Evolutionary conservation across 371 early-diverging fungal species (phyloP).

Genomic region (Saksenaea oblongispora): DNA sequence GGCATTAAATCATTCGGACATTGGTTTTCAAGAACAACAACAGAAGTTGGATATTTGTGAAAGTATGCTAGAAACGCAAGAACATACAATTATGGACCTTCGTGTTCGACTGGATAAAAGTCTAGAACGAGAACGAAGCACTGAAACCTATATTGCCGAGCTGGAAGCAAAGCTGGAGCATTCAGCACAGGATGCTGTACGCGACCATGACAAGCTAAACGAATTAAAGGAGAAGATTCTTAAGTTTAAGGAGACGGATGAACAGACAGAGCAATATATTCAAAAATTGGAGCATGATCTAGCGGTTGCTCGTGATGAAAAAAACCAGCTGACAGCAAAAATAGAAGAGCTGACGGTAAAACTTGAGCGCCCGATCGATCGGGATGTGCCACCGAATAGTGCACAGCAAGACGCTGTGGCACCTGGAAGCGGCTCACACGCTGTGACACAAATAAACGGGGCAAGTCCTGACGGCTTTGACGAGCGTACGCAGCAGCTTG

Average conservation of each 20-base stretch:
- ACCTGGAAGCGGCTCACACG: not conserved
- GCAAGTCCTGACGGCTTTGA: not conserved
- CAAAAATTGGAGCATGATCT: conserved; percentile 43
- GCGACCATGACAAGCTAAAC: conserved; percentile 40
- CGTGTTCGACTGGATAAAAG: conserved; percentile 28
- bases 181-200: conserved; percentile 38
- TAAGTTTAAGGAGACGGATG: conserved; percentile 47
- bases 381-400: not conserved
- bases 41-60: conserved; percentile 38
- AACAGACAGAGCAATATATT: conserved; percentile 52
- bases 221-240: conserved; percentile 39
- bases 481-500: not conserved
- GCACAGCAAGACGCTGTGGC: not conserved
- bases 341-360: conserved; percentile 25
- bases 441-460: conserved; percentile 3
- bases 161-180: conserved; percentile 44
- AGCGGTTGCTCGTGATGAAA: conserved; percentile 35
- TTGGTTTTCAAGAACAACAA: conserved; percentile 54
- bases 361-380: not conserved
- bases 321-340: conserved; percentile 20
- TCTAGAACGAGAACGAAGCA: conserved; percentile 37
- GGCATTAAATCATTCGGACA: conserved; percentile 53
- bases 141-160: conserved; percentile 45
- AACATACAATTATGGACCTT: conserved; percentile 35
- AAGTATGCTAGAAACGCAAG: conserved; percentile 33